These are phyloP conservation scores for Dactylellina haptotyla DNA, from an alignment of 2,329 filamentous ascomycete genomes.

Conservation along the genomic window DNA sequence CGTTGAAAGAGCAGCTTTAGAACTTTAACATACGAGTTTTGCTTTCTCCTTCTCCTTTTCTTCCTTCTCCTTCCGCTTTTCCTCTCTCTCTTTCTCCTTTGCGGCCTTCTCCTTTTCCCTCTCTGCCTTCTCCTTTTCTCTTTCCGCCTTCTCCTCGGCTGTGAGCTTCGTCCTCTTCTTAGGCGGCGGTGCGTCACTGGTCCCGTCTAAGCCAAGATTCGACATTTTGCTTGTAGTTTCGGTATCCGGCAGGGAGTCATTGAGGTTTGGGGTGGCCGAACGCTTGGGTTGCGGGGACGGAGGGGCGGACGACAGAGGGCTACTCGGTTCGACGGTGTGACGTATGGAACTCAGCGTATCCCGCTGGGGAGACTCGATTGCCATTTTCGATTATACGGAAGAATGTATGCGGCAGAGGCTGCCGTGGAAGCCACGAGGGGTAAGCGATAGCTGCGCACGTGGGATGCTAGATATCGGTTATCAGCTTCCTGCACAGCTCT, in stretches of 20 bases:
- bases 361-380: neutral
- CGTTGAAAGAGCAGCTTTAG: no score
- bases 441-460: conserved; percentile 24
- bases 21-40: conserved; percentile 57
- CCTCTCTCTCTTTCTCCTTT: conserved; percentile 65
- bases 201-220: conserved; percentile 34
- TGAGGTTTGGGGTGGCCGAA: conserved; percentile 11
- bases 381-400: conserved; percentile 1
- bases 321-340: conserved; percentile 30
- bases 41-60: conserved; percentile 65
- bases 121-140: conserved; percentile 65
- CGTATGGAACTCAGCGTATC: conserved; percentile 5
- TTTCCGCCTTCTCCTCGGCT: conserved; percentile 57
- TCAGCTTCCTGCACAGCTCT: neutral
- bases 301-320: conserved; percentile 37
- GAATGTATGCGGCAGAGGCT: neutral
- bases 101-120: conserved; percentile 64
- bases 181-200: conserved; percentile 15
- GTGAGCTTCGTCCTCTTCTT: conserved; percentile 44
- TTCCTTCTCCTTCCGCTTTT: conserved; percentile 64
- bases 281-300: conserved; percentile 23
- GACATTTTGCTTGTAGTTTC: conserved; percentile 45
- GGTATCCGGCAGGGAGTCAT: conserved; percentile 25
- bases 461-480: conserved; percentile 2
- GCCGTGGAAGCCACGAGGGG: conserved; percentile 5